phyloP scores from a whole-genome alignment of 1,284 basidiomycete species.

The Ustilago esculenta region DNA sequence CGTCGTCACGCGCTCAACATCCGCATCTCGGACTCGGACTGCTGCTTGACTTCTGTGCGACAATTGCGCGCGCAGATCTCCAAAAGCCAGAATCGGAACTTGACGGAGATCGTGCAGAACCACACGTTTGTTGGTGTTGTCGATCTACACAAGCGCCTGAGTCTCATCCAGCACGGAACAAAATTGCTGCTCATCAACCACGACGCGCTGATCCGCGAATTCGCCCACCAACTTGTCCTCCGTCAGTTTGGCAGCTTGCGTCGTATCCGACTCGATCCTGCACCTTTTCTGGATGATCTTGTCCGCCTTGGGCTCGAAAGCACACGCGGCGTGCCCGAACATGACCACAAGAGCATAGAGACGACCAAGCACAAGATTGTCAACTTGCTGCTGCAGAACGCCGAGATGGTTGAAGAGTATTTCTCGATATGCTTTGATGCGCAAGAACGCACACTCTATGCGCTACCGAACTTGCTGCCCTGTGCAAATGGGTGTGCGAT shows the following conservation, averaged over 20 bases:
- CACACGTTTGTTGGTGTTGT: constrained; percentile 94
- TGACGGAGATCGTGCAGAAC: constrained; percentile 83
- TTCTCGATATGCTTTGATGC: constrained; percentile 76
- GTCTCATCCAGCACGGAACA: constrained; percentile 86
- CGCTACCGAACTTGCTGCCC: constrained; percentile 81
- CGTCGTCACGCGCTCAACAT: constrained; percentile 29
- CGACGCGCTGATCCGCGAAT: constrained; percentile 74
- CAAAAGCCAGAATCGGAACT: constrained; percentile 77
- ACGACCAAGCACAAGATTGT: constrained; percentile 54
- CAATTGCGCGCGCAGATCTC: constrained; percentile 75
- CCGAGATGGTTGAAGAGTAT: constrained; percentile 92
- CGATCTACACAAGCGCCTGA: constrained; percentile 78
- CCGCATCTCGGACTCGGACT: constrained; percentile 80
- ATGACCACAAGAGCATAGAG: constrained; percentile 66
- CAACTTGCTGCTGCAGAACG: constrained; percentile 69
- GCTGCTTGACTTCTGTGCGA: constrained; percentile 81
- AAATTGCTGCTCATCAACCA: constrained; percentile 90
- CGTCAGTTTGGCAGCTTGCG: constrained; percentile 88
- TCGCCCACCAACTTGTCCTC: constrained; percentile 93
- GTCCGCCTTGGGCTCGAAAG: constrained; percentile 81
- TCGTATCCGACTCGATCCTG: constrained; percentile 81
- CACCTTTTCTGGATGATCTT: constrained; percentile 78
- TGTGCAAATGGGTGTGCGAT: constrained; percentile 78
- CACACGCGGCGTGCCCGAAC: constrained; percentile 70
- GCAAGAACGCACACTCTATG: constrained; percentile 75